Percentiles rank a stretch among this genome's conserved stretches.
Evolutionary conservation across 1,139 yeast species (phyloP).

Genomic region (Arxiozyma telluris): DNA sequence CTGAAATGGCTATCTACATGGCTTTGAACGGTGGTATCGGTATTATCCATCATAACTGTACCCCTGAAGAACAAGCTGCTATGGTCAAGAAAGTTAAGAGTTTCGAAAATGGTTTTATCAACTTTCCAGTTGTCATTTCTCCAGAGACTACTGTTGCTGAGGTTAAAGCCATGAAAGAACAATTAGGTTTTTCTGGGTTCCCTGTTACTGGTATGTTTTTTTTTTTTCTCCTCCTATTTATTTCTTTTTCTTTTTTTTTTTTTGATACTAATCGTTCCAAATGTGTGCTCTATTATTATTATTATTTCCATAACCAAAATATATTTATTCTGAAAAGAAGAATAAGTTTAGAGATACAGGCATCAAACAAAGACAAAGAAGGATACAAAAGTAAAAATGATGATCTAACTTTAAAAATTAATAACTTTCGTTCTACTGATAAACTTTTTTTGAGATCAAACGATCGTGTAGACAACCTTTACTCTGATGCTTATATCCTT

Average conservation of each 20-base stretch:
- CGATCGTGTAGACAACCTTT: constrained; percentile 86
- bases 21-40: constrained; percentile 99
- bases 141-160: constrained; percentile 75
- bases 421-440: constrained; percentile 99
- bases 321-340: not conserved
- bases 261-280: not conserved
- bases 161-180: constrained; percentile 59
- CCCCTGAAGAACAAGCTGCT: constrained; percentile 95
- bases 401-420: constrained; percentile 42
- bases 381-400: constrained; percentile 35
- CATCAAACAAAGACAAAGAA: not conserved
- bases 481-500: constrained; percentile 29
- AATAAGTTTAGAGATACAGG: no score
- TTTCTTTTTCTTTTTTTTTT: no score
- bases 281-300: constrained; percentile 3
- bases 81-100: constrained; percentile 96
- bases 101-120: constrained; percentile 94
- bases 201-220: constrained; percentile 94
- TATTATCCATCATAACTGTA: constrained; percentile 94
- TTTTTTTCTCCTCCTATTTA: constrained; percentile 6
- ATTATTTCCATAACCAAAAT: constrained; percentile 4
- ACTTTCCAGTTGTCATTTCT: constrained; percentile 80
- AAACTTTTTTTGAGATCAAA: constrained; percentile 51
- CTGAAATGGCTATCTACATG: constrained; percentile 97
- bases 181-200: constrained; percentile 91